Base-by-base conservation (phyloP, 1,284 basidiomycete species). In the Farysia itapuensis region DNA sequence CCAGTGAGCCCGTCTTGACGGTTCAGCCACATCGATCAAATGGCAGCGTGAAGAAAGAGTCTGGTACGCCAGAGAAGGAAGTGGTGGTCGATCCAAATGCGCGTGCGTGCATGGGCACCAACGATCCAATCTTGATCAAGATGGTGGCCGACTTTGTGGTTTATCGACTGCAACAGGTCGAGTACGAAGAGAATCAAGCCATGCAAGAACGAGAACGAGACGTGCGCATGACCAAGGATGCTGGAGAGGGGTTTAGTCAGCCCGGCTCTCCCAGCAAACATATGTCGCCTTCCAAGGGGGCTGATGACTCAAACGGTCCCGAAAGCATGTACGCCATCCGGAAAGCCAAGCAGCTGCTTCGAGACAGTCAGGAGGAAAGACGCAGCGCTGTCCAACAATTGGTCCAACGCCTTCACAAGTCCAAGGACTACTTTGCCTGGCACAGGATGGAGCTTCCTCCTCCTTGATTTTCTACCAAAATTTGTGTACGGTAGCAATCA, bases 371-470 rank as follows among this genome's bases (percentile, higher is more conserved):
- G 35, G 61, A 56, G 39, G 42, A 45, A 28, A 38, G 57, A 37
- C 46, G 45, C 21, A 50, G 35, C 30, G 43, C 49, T 34, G 41
- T 61, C 23, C 35, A 57, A 24, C 37, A 38, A 35, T 52, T 67
- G 18, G 11, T 42, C 15, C 47, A 61, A 38, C 35, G 44, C 8
- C 33, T 67, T 18, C 36, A 31, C 35, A 56, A 40, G 33, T 37
- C 44, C 14, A 60, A 54, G 12, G 47, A 60, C 38, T 67, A 67
- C 41, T 67, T 63, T 48, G 59, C 52, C 7, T 63, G 59, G 59
- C 59, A 63, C 28, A 47, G 59, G 21, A 46, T 50, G 20, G 59
- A 63, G 48, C 20, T 57, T 26, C 37, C 49, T 4, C 49, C 56
- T 28, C 25, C 25, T n/a, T 28, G n/a, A n/a, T 28, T n/a, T n/a